These are phyloP conservation scores for Dictyostelium purpureum DNA, from an alignment of 78 protist genomes.

Conservation along the genomic window DNA sequence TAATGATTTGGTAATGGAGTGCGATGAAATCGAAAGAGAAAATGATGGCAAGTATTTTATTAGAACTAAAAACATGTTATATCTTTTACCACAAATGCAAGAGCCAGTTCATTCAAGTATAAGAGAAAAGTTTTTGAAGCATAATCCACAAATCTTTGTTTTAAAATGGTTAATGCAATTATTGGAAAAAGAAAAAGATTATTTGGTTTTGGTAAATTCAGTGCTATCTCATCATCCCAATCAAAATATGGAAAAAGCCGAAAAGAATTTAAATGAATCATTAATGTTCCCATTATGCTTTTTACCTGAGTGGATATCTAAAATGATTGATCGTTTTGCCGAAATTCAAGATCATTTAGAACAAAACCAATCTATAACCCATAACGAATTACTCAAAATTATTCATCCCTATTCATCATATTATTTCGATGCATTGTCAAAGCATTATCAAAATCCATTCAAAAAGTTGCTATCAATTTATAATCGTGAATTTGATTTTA, in stretches of 20 bases:
- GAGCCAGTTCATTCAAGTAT: neutral
- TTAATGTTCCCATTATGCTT: too few relatives aligned
- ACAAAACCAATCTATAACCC: too few relatives aligned
- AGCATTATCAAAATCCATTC: neutral
- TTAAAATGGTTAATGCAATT: neutral
- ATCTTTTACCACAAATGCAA: neutral
- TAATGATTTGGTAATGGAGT: neutral
- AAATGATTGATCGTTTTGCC: too few relatives aligned
- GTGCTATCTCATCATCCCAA: too few relatives aligned
- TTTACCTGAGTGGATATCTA: too few relatives aligned
- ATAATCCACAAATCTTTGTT: neutral
- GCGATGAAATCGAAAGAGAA: neutral
- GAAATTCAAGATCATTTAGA: too few relatives aligned
- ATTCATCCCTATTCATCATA: neutral
- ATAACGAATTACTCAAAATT: neutral
- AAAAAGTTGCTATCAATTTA: neutral
- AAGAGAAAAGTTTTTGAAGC: neutral
- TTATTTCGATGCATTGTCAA: neutral
- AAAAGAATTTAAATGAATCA: too few relatives aligned
- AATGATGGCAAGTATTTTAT: neutral
- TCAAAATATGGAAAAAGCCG: too few relatives aligned
- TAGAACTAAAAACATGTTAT: neutral
- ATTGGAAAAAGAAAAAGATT: neutral
- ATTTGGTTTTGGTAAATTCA: too few relatives aligned
- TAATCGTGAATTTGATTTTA: neutral